A percentile compares a stretch with the other conserved stretches of the same genome.
These are phyloP conservation scores for Naganishia albida DNA, from an alignment of 1,284 basidiomycete genomes.

Conservation along the genomic window DNA sequence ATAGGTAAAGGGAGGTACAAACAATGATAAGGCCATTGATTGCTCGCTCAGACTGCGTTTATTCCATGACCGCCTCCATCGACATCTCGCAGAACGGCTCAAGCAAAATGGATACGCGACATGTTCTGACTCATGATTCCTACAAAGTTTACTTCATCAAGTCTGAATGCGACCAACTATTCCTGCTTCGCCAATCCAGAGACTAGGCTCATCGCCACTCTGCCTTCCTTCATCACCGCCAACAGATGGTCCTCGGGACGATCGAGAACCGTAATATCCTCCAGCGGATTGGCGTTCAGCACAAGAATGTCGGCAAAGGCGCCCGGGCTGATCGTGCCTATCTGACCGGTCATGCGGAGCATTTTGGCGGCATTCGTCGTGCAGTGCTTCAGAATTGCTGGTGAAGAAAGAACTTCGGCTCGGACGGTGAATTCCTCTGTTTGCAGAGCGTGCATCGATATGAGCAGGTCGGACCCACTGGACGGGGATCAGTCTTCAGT, in stretches of 20 bases:
- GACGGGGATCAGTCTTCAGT: neutral
- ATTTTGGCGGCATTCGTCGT: slow-evolving; percentile 57
- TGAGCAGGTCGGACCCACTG: slow-evolving; percentile 55
- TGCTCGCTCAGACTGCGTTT: too few relatives aligned
- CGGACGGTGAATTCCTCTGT: slow-evolving; percentile 56
- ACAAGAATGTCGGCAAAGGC: slow-evolving; percentile 57
- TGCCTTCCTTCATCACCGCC: slow-evolving; percentile 54
- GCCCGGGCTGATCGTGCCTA: slow-evolving; percentile 53
- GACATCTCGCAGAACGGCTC: too few relatives aligned
- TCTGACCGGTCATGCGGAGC: slow-evolving; percentile 49
- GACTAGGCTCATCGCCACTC: slow-evolving; percentile 49
- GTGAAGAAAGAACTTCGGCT: slow-evolving; percentile 51
- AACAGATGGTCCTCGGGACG: slow-evolving; percentile 53
- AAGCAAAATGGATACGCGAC: too few relatives aligned
- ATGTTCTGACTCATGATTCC: too few relatives aligned
- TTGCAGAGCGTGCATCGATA: slow-evolving; percentile 55
- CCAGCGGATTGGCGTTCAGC: slow-evolving; percentile 56
- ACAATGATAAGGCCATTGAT: too few relatives aligned
- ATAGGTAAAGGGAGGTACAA: too few relatives aligned
- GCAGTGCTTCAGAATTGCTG: slow-evolving; percentile 55
- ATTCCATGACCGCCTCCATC: too few relatives aligned
- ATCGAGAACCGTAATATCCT: slow-evolving; percentile 57
- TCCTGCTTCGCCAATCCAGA: slow-evolving; percentile 14
- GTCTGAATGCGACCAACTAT: neutral
- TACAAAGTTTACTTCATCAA: too few relatives aligned